A percentile compares a stretch with the other conserved stretches of the same genome.
phyloP scores from a whole-genome alignment of 768 basidiomycete genomes.

The Russula dissimulans region DNA sequence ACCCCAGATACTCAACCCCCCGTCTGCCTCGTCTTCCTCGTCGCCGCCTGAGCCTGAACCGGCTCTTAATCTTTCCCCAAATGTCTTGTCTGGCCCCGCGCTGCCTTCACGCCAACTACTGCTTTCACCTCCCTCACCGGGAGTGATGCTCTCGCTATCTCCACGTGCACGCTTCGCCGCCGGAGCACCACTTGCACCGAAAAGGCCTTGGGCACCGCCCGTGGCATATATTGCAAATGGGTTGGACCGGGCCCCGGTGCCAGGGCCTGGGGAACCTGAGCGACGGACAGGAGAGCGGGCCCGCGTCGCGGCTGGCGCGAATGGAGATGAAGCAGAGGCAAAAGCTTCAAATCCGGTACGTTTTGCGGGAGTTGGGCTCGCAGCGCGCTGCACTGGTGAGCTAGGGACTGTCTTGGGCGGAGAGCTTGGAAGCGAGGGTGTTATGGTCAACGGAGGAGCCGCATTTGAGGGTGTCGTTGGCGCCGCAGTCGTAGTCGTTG shows the following conservation, averaged over 20 bases:
- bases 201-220: conserved; percentile 40
- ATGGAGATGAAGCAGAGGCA: conserved; percentile 41
- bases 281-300: conserved; percentile 43
- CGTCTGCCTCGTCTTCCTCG: conserved; percentile 33
- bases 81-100: conserved; percentile 25
- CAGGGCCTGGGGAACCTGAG: conserved; percentile 32
- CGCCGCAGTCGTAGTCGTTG: conserved; percentile 20
- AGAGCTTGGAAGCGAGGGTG: conserved; percentile 8
- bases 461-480: not conserved
- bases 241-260: conserved; percentile 42
- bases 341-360: conserved; percentile 52
- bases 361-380: conserved; percentile 33
- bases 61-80: conserved; percentile 61
- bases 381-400: conserved; percentile 16
- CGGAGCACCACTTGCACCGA: conserved; percentile 29
- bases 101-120: conserved; percentile 9
- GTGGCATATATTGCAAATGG: conserved; percentile 37
- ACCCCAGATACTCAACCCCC: conserved; percentile 35
- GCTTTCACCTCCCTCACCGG: conserved; percentile 18
- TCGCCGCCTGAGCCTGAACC: conserved; percentile 38
- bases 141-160: conserved; percentile 19
- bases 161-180: conserved; percentile 44
- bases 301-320: conserved; percentile 42
- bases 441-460: not conserved
- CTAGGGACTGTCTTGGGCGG: conserved; percentile 12